Evolutionary conservation across 208 protist species (phyloP).

Genomic region (Phytomonas serpens): DNA sequence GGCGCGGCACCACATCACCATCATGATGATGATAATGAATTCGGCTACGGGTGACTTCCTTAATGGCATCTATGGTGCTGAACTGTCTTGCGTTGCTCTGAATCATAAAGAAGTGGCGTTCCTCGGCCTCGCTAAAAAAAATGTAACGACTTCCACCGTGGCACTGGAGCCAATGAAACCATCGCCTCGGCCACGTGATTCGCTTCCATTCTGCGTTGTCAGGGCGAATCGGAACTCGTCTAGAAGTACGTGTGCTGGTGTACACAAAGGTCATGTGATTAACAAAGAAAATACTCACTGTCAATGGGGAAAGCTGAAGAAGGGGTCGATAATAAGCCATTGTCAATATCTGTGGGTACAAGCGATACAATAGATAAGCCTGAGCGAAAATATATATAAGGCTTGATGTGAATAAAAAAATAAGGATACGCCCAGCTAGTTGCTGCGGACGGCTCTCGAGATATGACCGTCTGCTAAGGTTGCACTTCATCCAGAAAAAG

Average conservation of each 20-base stretch:
- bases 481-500: constrained; percentile 44
- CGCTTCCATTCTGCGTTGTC: constrained; percentile 50
- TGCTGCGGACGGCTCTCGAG: constrained; percentile 71
- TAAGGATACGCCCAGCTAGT: constrained; percentile 70
- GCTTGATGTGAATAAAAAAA: constrained; percentile 65
- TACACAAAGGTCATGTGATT: constrained; percentile 74
- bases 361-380: constrained; percentile 26
- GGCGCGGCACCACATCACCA: neutral
- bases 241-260: constrained; percentile 43
- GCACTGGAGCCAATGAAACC: constrained; percentile 68
- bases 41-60: neutral
- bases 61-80: neutral
- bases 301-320: constrained; percentile 49
- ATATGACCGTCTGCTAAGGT: constrained; percentile 52
- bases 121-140: constrained; percentile 65
- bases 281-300: constrained; percentile 58
- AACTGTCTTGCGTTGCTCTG: constrained; percentile 14
- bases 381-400: constrained; percentile 51
- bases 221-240: constrained; percentile 53
- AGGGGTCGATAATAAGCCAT: constrained; percentile 65
- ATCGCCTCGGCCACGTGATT: constrained; percentile 56
- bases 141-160: constrained; percentile 80
- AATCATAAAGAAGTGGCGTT: constrained; percentile 49
- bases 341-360: constrained; percentile 43
- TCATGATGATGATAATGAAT: neutral